Conservation (phyloP, 805 yeast species). For the Starmerella davenportii region DNA sequence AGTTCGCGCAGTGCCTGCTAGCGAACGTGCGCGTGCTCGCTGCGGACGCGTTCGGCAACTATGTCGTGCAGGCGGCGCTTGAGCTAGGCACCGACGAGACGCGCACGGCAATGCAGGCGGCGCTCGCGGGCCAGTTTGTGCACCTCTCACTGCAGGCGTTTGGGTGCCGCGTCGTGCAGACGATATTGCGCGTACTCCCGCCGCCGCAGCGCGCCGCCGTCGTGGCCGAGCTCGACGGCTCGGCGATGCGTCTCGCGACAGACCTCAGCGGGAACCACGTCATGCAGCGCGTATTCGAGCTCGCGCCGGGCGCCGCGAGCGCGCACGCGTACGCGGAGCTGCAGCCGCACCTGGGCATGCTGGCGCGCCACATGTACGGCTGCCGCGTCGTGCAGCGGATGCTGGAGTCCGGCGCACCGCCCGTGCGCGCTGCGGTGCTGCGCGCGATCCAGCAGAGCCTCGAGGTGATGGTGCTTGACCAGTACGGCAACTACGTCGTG, state of each 20-base stretch:
- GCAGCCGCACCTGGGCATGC: conserved; percentile 45
- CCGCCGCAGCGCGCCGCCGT: conserved; percentile 47
- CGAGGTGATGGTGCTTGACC: conserved; percentile 72
- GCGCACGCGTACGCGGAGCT: conserved; percentile 59
- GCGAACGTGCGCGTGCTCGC: conserved; percentile 57
- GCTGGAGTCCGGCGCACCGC: conserved; percentile 53
- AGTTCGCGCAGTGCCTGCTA: conserved; percentile 67
- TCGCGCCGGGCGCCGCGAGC: conserved; percentile 51
- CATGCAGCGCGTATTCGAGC: conserved; percentile 83
- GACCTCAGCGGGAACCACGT: conserved; percentile 98
- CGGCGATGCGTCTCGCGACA: conserved; percentile 53
- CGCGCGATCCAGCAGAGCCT: conserved; percentile 55
- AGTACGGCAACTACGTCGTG: conserved; percentile 93
- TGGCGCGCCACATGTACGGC: conserved; percentile 92
- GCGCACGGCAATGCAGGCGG: conserved; percentile 44
- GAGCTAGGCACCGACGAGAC: conserved; percentile 65
- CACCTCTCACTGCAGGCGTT: conserved; percentile 81
- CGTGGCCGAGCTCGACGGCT: conserved; percentile 49
- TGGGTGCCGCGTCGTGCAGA: conserved; percentile 93
- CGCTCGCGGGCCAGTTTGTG: conserved; percentile 59
- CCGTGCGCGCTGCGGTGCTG: conserved; percentile 51
- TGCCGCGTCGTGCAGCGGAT: conserved; percentile 91
- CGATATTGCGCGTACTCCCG: conserved; percentile 62
- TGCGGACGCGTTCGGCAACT: conserved; percentile 96
- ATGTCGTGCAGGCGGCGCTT: conserved; percentile 85